phyloP scores from a whole-genome alignment of 192 early-diverging fungal genomes.

The Coemansia umbellata region DNA sequence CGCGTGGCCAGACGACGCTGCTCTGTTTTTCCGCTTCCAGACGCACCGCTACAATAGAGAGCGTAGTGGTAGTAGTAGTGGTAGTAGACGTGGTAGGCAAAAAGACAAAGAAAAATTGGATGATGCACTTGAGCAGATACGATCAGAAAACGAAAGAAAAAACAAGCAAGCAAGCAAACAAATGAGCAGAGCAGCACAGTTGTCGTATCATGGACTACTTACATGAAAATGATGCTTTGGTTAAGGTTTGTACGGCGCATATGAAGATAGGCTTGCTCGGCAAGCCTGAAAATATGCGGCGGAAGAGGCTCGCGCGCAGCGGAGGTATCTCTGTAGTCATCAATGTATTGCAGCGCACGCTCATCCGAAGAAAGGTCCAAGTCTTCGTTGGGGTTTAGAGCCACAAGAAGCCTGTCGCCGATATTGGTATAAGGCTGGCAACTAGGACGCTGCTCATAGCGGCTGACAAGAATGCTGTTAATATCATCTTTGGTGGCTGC shows the following conservation, averaged over 20 bases:
- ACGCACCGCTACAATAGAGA: conserved; percentile 76
- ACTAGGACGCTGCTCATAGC: conserved; percentile 43
- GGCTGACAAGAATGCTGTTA: conserved; percentile 23
- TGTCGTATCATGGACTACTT: no score
- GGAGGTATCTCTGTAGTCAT: conserved; percentile 64
- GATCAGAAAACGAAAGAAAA: no score
- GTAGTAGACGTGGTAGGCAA: background rate
- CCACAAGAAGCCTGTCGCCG: conserved; percentile 64
- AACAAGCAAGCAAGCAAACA: background rate
- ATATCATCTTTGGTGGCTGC: conserved; percentile 25
- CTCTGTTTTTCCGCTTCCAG: conserved; percentile 86
- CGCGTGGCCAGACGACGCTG: conserved; percentile 58
- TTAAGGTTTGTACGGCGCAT: conserved; percentile 80
- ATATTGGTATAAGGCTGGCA: conserved; percentile 63
- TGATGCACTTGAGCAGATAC: no score
- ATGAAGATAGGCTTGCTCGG: conserved; percentile 81
- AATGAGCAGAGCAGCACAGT: no score
- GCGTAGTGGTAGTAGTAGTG: no score
- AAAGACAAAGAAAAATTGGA: background rate
- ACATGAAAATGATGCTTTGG: conserved; percentile 87
- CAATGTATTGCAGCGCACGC: conserved; percentile 68
- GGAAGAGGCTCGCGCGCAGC: conserved; percentile 40
- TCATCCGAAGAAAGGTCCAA: conserved; percentile 54
- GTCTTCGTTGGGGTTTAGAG: conserved; percentile 63
- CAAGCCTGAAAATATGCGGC: conserved; percentile 83